A percentile compares a stretch with the other conserved stretches of the same genome.
Conservation (phyloP, 257 asterid genomes). For the Ajuga chamaepitys region DNA sequence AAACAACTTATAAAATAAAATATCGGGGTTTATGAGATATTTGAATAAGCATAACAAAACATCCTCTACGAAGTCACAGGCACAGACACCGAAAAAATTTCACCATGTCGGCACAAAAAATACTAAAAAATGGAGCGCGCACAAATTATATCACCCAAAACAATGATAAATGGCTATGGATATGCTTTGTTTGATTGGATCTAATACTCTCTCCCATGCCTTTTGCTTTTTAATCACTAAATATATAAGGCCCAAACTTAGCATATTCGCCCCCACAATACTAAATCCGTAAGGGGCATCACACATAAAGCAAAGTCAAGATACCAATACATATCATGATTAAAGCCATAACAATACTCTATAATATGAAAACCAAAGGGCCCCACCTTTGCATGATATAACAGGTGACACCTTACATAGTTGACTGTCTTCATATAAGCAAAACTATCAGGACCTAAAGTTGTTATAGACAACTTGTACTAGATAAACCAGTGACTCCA, state of each 20-base stretch:
- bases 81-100: too few species aligned
- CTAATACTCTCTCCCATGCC: neutral
- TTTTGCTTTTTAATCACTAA: neutral
- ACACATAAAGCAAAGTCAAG: neutral
- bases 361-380: neutral
- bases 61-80: too few species aligned
- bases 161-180: too few species aligned
- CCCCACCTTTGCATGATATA: conserved; percentile 5
- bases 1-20: too few species aligned
- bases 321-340: neutral
- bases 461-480: neutral
- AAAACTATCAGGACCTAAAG: neutral
- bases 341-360: neutral
- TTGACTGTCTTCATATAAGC: neutral
- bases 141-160: too few species aligned
- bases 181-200: neutral
- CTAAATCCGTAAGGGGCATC: neutral
- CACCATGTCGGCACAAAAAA: too few species aligned
- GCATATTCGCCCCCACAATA: too few species aligned
- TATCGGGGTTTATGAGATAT: too few species aligned
- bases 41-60: too few species aligned
- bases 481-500: neutral
- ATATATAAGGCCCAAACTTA: neutral
- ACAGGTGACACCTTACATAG: neutral
- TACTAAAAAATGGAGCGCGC: too few species aligned